phyloP scores from a whole-genome alignment of 805 yeast genomes.

The Nakazawaea sp. region DNA sequence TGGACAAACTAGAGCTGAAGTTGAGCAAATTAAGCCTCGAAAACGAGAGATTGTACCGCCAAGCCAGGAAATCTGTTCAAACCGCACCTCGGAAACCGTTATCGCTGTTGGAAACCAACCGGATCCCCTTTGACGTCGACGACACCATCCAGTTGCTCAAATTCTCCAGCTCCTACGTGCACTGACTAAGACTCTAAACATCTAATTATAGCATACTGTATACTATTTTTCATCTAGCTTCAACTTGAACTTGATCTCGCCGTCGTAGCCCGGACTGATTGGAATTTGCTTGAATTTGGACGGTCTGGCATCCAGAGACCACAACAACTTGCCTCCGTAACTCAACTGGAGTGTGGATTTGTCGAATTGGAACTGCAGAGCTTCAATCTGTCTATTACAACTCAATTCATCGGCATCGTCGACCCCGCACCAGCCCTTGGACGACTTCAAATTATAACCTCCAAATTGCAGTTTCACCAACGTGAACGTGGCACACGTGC shows the following conservation, averaged over 20 bases:
- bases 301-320: constrained; percentile 51
- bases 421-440: constrained; percentile 70
- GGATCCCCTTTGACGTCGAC: constrained; percentile 1
- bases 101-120: neutral
- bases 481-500: constrained; percentile 79
- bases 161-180: neutral
- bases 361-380: constrained; percentile 55
- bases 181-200: neutral
- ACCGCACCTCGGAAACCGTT: neutral
- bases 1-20: neutral
- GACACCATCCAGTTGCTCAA: constrained; percentile 9
- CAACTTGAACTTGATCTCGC: constrained; percentile 16
- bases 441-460: constrained; percentile 62
- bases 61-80: neutral
- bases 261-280: constrained; percentile 37
- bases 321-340: constrained; percentile 53
- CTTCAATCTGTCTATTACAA: constrained; percentile 25
- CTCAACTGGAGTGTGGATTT: constrained; percentile 37
- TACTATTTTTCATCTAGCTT: constrained; percentile 4
- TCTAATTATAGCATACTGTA: neutral
- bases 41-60: neutral
- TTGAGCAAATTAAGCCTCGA: neutral
- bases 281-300: constrained; percentile 38
- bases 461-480: constrained; percentile 57
- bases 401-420: constrained; percentile 20